Base-by-base conservation (phyloP, 371 early-diverging fungal genomes). In the Basidiobolus meristosporus region DNA sequence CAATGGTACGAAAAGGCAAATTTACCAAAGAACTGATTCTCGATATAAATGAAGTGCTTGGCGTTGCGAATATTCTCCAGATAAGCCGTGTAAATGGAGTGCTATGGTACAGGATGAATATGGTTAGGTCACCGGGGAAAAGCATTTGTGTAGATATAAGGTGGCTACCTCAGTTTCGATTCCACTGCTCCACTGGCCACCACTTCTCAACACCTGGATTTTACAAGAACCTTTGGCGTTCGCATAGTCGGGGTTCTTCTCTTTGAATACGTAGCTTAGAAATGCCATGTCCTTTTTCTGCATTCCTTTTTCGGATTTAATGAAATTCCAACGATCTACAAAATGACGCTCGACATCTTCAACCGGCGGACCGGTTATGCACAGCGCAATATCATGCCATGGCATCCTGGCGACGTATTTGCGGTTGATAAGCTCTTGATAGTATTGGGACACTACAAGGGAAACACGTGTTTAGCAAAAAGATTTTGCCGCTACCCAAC, bases 21-120 rank as follows among this genome's bases (percentile, higher is more conserved):
- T n/a, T n/a, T n/a, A n/a, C n/a, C 78, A 53, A 93, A 93, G 60
- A 92, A 92, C 58, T 95, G 93, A n/a, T n/a, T n/a, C n/a, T n/a
- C n/a, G n/a, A n/a, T n/a, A n/a, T n/a, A n/a, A n/a, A n/a, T n/a
- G n/a, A 73, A 90, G 46, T 85, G 81, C 51, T 85, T 54, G 7
- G 93, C 69, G 21, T 59, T 60, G 34, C 52, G 51, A 46, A 93
- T 93, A 39, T 68, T 51, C 20, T 64, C 63, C 31, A 76, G 46
- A 48, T 93, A 92, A 1, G 90, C 91, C 28, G 70, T 73, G 53
- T 78, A 74, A 45, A 93, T 92, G 19, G 83, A 82, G 48, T 69
- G 62, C 66, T n/a, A n/a, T n/a, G n/a, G n/a, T n/a, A n/a, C n/a
- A n/a, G n/a, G n/a, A n/a, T n/a, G n/a, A n/a, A n/a, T n/a, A n/a